Percentiles rank a stretch among this genome's conserved stretches.
Evolutionary conservation across 2,329 filamentous ascomycete species (phyloP).

Genomic region (Trichoderma sp.): DNA sequence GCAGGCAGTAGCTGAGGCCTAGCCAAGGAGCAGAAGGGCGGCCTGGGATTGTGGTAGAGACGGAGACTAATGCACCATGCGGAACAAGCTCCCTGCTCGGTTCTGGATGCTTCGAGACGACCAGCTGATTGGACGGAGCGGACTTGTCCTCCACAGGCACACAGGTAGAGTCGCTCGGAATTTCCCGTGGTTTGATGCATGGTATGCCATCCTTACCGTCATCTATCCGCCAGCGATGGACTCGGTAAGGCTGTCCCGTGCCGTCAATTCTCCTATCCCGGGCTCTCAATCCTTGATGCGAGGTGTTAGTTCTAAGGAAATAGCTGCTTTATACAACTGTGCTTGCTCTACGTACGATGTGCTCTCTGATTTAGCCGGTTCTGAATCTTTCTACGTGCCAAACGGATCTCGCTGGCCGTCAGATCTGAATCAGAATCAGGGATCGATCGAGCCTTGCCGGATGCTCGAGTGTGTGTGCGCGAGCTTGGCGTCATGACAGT

Average conservation of each 20-base stretch:
- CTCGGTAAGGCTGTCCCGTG: not conserved
- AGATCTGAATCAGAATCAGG: not conserved
- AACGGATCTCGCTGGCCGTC: slow-evolving; percentile 1
- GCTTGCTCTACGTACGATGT: not conserved
- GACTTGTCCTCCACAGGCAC: not conserved
- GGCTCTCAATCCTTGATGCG: not conserved
- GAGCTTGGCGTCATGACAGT: not conserved
- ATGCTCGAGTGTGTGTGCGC: not conserved
- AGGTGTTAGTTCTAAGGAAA: not conserved
- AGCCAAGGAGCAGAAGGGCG: not conserved
- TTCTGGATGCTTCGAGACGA: not conserved
- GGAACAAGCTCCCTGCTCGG: not conserved
- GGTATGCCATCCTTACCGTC: not conserved
- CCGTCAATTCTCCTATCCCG: not conserved
- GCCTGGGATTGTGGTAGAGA: not conserved
- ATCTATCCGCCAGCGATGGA: slow-evolving; percentile 13
- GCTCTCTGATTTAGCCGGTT: slow-evolving; percentile 8
- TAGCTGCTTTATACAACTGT: not conserved
- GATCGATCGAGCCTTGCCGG: not conserved
- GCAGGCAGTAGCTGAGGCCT: not conserved
- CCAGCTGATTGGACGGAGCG: not conserved
- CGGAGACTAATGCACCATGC: not conserved
- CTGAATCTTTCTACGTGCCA: slow-evolving; percentile 1
- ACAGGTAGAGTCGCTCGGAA: not conserved
- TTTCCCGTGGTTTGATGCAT: not conserved